Base-by-base conservation (phyloP, 768 basidiomycete species). In the Trametes cubensis region DNA sequence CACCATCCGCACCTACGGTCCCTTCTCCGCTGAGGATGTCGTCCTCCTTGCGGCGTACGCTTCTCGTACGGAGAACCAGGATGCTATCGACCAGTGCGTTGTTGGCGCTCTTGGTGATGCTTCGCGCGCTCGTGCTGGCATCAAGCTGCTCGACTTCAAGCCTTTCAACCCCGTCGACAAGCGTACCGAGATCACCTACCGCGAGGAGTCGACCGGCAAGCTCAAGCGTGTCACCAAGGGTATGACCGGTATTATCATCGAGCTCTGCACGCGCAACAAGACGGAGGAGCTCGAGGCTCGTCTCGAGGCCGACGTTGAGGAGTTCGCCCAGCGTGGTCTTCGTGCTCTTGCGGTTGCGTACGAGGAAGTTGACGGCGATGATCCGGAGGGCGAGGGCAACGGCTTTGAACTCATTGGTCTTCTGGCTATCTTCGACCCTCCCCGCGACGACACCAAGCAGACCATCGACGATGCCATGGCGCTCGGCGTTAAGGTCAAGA, bases 131-230 rank as follows among this genome's bases (percentile, higher is more conserved):
- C 95, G 95, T 66, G 84, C 84, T 53, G 95, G 95, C 39, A 97
- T 98, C 81, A 95, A 92, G 75, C 88, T 98, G 47, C 83, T 98
- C 73, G 95, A 98, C 78, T 98, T 98, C 85, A 98, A 97, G 83
- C 95, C 95, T 5, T 98, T 98, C 86, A 97, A 98, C 83, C 96
- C 96, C 53, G 94, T 95, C 69, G 94, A 96, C 84, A 98, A 98
- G 84, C 93, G 95, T 72, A 98, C 96, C 62, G 96, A 98, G 80
- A 95, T 96, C 75, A 98, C 96, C 52, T 98, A 98, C 81, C 89
- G 86, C 50, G 95, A 97, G 75, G 89, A 95, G 76, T 83, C 93
- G 8, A 83, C 91, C n/a, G 96, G 96, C 77, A 93, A 90, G 76
- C 85, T 98, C 69, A 97, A 96, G 86, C 93, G 96, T 71, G 96